Conservation (phyloP, 2,329 filamentous ascomycete genomes). For the Pyrenochaeta sp. region DNA sequence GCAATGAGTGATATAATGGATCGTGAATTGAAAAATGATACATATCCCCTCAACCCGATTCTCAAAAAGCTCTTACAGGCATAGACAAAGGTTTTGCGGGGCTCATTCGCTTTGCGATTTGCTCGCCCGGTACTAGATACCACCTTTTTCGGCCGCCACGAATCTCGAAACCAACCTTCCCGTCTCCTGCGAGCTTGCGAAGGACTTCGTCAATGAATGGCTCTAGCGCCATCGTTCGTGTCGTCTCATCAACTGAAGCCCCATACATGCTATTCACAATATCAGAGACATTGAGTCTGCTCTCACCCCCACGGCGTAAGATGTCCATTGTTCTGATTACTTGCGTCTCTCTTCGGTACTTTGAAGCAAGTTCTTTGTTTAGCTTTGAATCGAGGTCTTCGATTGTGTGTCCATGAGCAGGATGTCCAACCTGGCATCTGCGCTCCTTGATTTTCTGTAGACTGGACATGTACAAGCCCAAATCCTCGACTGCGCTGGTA, state of each 20-base stretch:
- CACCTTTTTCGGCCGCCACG: conserved; percentile 25
- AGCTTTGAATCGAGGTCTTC: conserved; percentile 51
- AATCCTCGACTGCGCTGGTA: conserved; percentile 50
- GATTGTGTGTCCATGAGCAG: conserved; percentile 55
- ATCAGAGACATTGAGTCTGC: conserved; percentile 50
- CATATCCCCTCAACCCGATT: too few species aligned
- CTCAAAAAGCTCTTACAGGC: too few species aligned
- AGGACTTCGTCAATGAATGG: conserved; percentile 69
- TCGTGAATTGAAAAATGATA: too few species aligned
- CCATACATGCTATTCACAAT: conserved; percentile 57
- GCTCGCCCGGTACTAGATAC: too few species aligned
- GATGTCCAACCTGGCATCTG: conserved; percentile 52
- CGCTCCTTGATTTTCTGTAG: conserved; percentile 45
- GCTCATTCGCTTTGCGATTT: too few species aligned
- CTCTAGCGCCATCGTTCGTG: conserved; percentile 75
- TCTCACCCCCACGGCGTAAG: conserved; percentile 27
- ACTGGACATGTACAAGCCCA: conserved; percentile 47
- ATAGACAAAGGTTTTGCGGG: too few species aligned
- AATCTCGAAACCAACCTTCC: conserved; percentile 36
- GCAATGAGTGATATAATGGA: too few species aligned
- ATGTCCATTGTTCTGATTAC: conserved; percentile 45
- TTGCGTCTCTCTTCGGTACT: conserved; percentile 52
- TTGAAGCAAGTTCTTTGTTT: conserved; percentile 44
- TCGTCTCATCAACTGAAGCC: conserved; percentile 41
- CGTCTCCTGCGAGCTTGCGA: conserved; percentile 64